Evolutionary conservation across 495 filamentous ascomycete genomes (phyloP), one percentile per base, ranked within the genome.

Genomic region (Chaetomium tenue): DNA sequence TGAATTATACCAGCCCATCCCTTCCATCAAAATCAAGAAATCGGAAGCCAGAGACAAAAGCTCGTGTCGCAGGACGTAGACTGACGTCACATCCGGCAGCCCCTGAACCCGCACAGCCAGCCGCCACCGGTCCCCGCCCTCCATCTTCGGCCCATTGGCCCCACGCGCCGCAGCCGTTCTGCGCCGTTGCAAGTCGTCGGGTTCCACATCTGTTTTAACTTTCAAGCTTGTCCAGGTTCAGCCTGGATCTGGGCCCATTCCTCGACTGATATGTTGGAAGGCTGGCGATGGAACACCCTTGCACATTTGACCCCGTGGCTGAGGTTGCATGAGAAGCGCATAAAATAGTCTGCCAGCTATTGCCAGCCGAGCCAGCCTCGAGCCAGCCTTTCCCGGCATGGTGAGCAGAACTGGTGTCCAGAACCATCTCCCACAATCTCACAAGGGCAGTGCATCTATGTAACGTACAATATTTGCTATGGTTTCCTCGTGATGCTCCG

Each of bases 31-130:
- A 68, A 68, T 13, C 66, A 68, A 51, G 66, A 60, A 68, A 44
- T 47, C 55, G 18, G 37, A 20, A 55, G 30, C 3, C 6, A 30
- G 39, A 30, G 28, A 3, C 28, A 13, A 57, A 7, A 20, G 30
- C 13, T 23, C 26, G 6, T 37, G 22, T 58, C 22, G 51, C 2
- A 61, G 60, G 67, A 60, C 60, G 65, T 69, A 11, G 54, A 30
- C 28, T 69, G 67, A 69, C 67, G 67, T 69, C 67, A 69, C 67
- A 58, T 26, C 16, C 48, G 25, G 46, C 51, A 22, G 47, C 25
- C 13, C 42, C 13, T 7, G 20, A 66, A 66, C 26, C 33, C 3
- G 22, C 39, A 15, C 2, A 51, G 51, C 44, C 56, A 56, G 59
- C 64, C 64, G 56, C 47, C 8, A 48, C 64, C 20, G 5, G 39